phyloP scores from a whole-genome alignment of 2,329 filamentous ascomycete species.

The Botrytis pseudocinerea region DNA sequence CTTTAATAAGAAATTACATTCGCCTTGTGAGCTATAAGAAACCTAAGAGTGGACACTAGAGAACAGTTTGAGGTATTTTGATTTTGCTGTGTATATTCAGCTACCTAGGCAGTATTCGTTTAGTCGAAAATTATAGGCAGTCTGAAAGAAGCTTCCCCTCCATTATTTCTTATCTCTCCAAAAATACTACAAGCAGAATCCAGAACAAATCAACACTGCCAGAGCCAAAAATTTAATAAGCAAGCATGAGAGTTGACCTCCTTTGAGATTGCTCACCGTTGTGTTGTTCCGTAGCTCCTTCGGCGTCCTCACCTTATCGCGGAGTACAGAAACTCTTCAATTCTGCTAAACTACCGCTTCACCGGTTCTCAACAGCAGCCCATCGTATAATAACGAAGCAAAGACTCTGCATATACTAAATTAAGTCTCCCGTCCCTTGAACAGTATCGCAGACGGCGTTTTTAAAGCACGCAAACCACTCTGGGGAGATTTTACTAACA shows the following conservation, averaged over 20 bases:
- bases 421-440: not conserved
- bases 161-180: too few relatives aligned
- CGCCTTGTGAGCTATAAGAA: fast-evolving
- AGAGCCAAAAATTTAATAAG: too few relatives aligned
- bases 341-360: not conserved
- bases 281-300: not conserved
- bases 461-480: not conserved
- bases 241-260: too few relatives aligned
- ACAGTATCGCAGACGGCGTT: not conserved
- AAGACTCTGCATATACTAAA: not conserved
- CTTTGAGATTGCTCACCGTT: fast-evolving
- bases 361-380: not conserved
- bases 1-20: not conserved
- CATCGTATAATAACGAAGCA: fast-evolving
- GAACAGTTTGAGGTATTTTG: not conserved
- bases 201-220: fast-evolving
- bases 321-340: not conserved
- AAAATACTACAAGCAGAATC: fast-evolving
- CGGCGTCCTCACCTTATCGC: too few relatives aligned
- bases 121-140: not conserved
- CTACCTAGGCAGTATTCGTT: not conserved
- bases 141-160: not conserved
- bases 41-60: not conserved
- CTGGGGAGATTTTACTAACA: not conserved
- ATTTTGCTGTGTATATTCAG: not conserved